phyloP scores from a whole-genome alignment of 2,329 filamentous ascomycete genomes.

The Nemania abortiva region DNA sequence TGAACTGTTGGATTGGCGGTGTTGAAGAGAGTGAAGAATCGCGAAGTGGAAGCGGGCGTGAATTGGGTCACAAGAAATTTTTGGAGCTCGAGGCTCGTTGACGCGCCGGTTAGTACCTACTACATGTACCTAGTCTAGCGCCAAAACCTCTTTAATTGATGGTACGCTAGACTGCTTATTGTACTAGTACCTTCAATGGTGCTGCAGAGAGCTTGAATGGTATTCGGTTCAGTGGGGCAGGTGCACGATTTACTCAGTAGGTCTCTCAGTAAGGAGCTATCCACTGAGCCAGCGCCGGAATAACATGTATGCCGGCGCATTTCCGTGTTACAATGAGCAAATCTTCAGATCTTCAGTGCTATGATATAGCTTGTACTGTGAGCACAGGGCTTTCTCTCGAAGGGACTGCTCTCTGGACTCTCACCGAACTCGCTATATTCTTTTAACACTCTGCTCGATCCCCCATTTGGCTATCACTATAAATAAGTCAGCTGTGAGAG shows the following conservation, averaged over 20 bases:
- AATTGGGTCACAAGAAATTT: slow-evolving; percentile 27
- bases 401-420: no score
- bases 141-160: slow-evolving; percentile 10
- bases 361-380: not conserved
- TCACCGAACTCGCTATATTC: no score
- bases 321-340: not conserved
- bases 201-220: not conserved
- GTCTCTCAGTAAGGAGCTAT: not conserved
- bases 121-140: not conserved
- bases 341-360: not conserved
- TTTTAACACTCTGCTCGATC: no score
- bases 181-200: not conserved
- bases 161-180: not conserved
- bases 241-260: no score
- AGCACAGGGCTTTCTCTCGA: no score
- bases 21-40: slow-evolving; percentile 14
- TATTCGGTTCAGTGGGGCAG: not conserved
- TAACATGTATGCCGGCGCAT: not conserved
- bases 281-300: slow-evolving; percentile 4
- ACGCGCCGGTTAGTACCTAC: slow-evolving; percentile 4
- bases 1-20: not conserved
- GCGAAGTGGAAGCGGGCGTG: slow-evolving; percentile 9
- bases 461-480: no score
- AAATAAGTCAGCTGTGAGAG: not conserved
- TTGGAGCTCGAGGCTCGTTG: slow-evolving; percentile 24